These are phyloP conservation scores for Gonapodya sp. DNA, from an alignment of 192 early-diverging fungal genomes.

Conservation along the genomic window DNA sequence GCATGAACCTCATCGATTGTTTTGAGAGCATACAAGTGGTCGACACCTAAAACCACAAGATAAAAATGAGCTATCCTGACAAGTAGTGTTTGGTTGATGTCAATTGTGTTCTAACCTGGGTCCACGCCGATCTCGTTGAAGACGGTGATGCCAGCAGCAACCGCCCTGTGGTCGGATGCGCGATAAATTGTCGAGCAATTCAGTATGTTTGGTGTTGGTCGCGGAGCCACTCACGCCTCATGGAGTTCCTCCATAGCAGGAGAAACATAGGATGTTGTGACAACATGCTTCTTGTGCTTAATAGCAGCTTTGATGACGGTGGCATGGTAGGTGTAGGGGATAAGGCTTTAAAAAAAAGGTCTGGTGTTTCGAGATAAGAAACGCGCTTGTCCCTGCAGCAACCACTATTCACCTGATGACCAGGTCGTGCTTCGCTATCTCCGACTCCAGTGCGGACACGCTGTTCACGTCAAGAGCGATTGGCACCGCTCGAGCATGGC, in stretches of 20 bases:
- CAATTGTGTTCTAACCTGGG: conserved; percentile 97
- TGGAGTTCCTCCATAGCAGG: conserved; percentile 87
- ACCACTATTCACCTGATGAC: conserved; percentile 55
- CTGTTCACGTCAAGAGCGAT: conserved; percentile 72
- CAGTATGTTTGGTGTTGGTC: not conserved
- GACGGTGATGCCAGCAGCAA: conserved; percentile 75
- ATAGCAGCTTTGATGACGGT: conserved; percentile 85
- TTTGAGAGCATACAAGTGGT: conserved; percentile 48
- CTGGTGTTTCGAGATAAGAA: not conserved
- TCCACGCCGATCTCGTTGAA: conserved; percentile 99
- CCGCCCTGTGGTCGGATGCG: conserved; percentile 67
- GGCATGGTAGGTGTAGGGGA: conserved; percentile 84
- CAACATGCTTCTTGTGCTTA: conserved; percentile 83
- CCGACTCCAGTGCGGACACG: conserved; percentile 56
- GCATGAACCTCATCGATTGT: conserved; percentile 82
- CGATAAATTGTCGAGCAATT: not conserved
- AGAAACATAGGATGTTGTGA: conserved; percentile 95
- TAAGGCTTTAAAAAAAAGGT: conserved; percentile 40
- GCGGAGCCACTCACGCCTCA: conserved; percentile 46
- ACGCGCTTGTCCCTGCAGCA: not conserved
- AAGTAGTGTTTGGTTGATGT: too few species aligned
- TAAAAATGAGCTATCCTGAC: too few species aligned
- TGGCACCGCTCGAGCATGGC: conserved; percentile 49
- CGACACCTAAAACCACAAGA: conserved; percentile 14
- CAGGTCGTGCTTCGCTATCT: conserved; percentile 76